These are phyloP conservation scores for Pseudogymnoascus destructans DNA, from an alignment of 2,329 filamentous ascomycete genomes.

Conservation along the genomic window DNA sequence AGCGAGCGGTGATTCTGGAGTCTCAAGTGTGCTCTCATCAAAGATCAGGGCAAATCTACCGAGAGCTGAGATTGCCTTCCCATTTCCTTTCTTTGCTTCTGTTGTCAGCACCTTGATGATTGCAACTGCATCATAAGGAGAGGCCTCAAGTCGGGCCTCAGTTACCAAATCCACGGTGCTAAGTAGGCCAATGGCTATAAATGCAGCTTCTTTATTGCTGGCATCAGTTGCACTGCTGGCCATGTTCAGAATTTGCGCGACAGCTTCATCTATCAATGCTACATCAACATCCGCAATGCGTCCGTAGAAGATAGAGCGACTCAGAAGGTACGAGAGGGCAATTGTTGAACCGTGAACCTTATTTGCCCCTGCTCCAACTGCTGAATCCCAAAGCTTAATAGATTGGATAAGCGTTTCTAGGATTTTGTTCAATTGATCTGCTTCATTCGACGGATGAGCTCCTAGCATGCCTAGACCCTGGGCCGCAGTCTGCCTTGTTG, in stretches of 20 bases:
- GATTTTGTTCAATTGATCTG: conserved; percentile 30
- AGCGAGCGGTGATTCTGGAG: conserved; percentile 31
- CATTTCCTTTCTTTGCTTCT: conserved; percentile 67
- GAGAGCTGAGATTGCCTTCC: conserved; percentile 67
- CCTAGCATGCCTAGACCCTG: conserved; percentile 64
- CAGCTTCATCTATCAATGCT: conserved; percentile 30
- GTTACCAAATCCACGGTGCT: conserved; percentile 42
- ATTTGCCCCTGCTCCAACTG: conserved; percentile 46
- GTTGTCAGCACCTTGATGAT: conserved; percentile 50
- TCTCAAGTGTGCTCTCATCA: conserved; percentile 29
- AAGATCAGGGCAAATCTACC: conserved; percentile 61
- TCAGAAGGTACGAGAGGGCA: conserved; percentile 43
- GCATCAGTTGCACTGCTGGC: conserved; percentile 41
- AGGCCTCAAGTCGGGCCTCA: conserved; percentile 16
- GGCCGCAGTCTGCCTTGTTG: conserved; percentile 52
- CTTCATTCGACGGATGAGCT: conserved; percentile 43
- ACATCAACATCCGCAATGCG: conserved; percentile 26
- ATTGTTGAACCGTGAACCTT: conserved; percentile 48
- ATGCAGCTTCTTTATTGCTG: conserved; percentile 42
- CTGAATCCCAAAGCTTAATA: conserved; percentile 36
- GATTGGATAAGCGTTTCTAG: conserved; percentile 35
- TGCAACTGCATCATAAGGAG: conserved; percentile 14
- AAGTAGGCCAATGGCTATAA: conserved; percentile 46
- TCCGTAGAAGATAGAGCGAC: conserved; percentile 39
- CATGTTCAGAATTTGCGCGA: conserved; percentile 36